These are phyloP conservation scores for Botrytis medusae DNA, from an alignment of 2,329 filamentous ascomycete genomes.

Conservation along the genomic window DNA sequence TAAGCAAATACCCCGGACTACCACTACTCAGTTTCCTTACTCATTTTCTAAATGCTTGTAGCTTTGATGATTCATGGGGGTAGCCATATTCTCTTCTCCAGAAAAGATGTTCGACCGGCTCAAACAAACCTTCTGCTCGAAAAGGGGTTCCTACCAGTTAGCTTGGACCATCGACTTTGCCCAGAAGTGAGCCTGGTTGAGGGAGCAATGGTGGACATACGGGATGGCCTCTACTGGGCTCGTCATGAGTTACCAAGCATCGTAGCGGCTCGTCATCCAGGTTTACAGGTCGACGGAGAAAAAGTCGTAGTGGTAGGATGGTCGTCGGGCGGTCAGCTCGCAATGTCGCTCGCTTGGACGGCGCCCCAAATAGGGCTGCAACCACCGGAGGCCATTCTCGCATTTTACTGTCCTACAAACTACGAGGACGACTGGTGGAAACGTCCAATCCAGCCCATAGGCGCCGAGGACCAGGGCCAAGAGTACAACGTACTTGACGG, in stretches of 20 bases:
- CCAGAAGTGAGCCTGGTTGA: conserved; percentile 48
- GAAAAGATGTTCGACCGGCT: conserved; percentile 29
- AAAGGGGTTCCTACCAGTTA: conserved; percentile 48
- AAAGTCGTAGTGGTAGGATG: conserved; percentile 48
- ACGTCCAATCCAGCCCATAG: too few species aligned
- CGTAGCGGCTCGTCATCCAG: conserved; percentile 24
- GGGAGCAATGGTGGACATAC: conserved; percentile 48
- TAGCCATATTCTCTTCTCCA: conserved; percentile 8
- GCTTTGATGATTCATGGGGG: conserved; percentile 20
- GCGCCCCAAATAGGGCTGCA: conserved; percentile 33
- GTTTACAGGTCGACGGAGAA: conserved; percentile 30
- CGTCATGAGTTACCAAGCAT: background rate
- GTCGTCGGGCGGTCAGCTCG: conserved; percentile 50
- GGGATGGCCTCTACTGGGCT: conserved; percentile 45
- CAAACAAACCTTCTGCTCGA: conserved; percentile 1
- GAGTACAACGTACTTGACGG: too few species aligned
- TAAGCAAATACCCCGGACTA: background rate
- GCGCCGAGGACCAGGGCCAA: too few species aligned
- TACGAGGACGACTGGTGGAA: too few species aligned
- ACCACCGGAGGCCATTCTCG: conserved; percentile 46
- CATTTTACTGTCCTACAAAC: conserved; percentile 43
- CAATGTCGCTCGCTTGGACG: conserved; percentile 47
- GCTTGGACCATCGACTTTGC: conserved; percentile 52
- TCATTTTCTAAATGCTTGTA: background rate
- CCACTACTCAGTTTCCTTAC: background rate